Evolutionary conservation across 2,329 filamentous ascomycete species (phyloP).

Genomic region (Phaeosphaeria sp.): DNA sequence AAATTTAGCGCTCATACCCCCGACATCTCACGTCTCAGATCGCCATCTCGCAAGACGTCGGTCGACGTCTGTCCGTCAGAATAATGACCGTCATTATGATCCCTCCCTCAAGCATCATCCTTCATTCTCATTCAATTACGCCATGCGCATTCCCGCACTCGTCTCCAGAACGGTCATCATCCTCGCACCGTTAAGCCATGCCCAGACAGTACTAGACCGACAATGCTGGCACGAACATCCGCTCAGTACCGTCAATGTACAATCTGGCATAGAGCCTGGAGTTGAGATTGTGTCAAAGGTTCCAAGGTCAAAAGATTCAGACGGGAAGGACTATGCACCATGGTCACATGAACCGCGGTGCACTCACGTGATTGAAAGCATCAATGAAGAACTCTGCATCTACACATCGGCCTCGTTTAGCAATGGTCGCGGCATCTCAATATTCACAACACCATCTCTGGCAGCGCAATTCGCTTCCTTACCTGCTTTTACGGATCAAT

Average conservation of each 20-base stretch:
- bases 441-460: constrained; percentile 41
- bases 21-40: constrained; percentile 26
- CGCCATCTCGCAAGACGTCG: not conserved
- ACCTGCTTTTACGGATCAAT: constrained; percentile 28
- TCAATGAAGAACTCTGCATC: constrained; percentile 37
- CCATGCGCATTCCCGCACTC: not conserved
- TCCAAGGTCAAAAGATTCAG: not conserved
- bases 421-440: constrained; percentile 40
- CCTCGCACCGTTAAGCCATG: not conserved
- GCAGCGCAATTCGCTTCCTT: constrained; percentile 29
- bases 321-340: constrained; percentile 8
- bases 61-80: not conserved
- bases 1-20: constrained; percentile 15
- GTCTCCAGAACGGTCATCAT: not conserved
- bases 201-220: constrained; percentile 10
- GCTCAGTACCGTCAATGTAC: constrained; percentile 13
- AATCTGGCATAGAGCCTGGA: constrained; percentile 17
- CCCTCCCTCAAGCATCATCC: too few species aligned
- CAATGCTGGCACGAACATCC: constrained; percentile 38
- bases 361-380: constrained; percentile 23
- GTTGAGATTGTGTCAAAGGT: constrained; percentile 7
- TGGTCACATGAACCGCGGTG: constrained; percentile 40
- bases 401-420: constrained; percentile 38
- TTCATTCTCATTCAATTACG: not conserved
- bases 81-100: not conserved